Base-by-base conservation (phyloP, 176 grass and related monocot genomes). In the Triticum aestivum region DNA sequence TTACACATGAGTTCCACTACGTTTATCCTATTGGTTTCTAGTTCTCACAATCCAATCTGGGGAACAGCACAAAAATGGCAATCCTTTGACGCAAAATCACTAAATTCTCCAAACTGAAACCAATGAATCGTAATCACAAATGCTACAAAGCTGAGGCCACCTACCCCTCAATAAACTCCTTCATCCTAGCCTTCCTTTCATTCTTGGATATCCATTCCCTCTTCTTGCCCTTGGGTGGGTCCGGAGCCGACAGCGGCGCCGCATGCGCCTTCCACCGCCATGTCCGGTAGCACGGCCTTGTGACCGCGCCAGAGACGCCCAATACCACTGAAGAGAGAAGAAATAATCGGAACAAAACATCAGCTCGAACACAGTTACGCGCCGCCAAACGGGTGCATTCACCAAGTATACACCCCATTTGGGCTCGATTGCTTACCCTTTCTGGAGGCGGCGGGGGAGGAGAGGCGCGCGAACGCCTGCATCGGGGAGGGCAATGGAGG, bases 131-230 rank as follows among this genome's bases (percentile, higher is more conserved):
- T 67, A 78, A 67, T 73, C 14, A 78, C 9, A 89, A 70, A 61
- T 38, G 44, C 10, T 20, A 34, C 32, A n/a, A 58, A 68, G 68
- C 21, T 29, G 14, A 69, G 59, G 12, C 34, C 74, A 85, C 80
- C 27, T 85, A 96, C 94, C 90, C 82, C 39, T 91, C 91, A 39
- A 96, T 58, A 44, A 90, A 94, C 73, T 91, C 86, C 86, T 68
- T 65, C 27, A 96, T 82, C 51, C 37, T 59, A 30, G 39, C 23
- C 64, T 71, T 88, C 69, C 91, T 88, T 38, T 93, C 85, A 71
- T 82, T 30, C 58, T 76, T 92, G 8, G 79, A 9, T 32, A 90
- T 64, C 2, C 20, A 9, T 32, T 88, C 79, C 69, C 65, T 92
- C 80, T 84, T 94, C 66, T 1, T 63, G 30, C 66, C 85, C 58